phyloP scores from a whole-genome alignment of 2,329 filamentous ascomycete genomes.

The Talaromyces marneffei region DNA sequence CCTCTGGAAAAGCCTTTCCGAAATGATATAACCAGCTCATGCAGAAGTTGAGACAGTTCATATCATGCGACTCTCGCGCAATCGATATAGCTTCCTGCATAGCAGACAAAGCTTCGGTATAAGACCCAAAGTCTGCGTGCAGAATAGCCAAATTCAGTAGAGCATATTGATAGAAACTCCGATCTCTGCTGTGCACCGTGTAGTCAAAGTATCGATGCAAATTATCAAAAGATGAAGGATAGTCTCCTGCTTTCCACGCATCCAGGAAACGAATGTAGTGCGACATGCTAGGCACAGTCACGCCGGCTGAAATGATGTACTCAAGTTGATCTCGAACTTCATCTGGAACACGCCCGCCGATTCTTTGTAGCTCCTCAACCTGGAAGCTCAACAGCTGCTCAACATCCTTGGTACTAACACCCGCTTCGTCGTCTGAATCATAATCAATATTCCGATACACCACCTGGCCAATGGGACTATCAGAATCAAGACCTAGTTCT shows the following conservation, averaged over 20 bases:
- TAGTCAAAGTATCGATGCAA: constrained; percentile 96
- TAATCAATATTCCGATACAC: constrained; percentile 47
- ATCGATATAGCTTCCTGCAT: constrained; percentile 94
- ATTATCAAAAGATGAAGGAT: constrained; percentile 80
- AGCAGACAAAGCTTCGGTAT: constrained; percentile 80
- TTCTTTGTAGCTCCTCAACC: constrained; percentile 77
- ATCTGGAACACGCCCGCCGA: constrained; percentile 70
- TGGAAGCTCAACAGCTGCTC: constrained; percentile 81
- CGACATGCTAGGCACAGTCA: constrained; percentile 63
- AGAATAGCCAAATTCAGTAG: constrained; percentile 87
- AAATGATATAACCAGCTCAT: constrained; percentile 96
- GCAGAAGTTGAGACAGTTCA: constrained; percentile 87
- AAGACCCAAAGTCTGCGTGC: constrained; percentile 91
- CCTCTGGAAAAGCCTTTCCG: constrained; percentile 71
- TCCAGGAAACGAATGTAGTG: constrained; percentile 86
- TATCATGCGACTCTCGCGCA: constrained; percentile 89
- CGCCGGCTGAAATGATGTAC: constrained; percentile 60
- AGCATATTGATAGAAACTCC: constrained; percentile 88
- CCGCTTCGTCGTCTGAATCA: constrained; percentile 35
- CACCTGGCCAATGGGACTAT: constrained; percentile 44
- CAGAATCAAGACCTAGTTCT: constrained; percentile 51
- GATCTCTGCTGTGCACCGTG: constrained; percentile 78
- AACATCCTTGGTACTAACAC: constrained; percentile 70
- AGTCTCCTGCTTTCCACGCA: constrained; percentile 85
- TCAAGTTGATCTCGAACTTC: constrained; percentile 67